phyloP scores from a whole-genome alignment of 768 basidiomycete species.

The Macrolepiota albuminosa region DNA sequence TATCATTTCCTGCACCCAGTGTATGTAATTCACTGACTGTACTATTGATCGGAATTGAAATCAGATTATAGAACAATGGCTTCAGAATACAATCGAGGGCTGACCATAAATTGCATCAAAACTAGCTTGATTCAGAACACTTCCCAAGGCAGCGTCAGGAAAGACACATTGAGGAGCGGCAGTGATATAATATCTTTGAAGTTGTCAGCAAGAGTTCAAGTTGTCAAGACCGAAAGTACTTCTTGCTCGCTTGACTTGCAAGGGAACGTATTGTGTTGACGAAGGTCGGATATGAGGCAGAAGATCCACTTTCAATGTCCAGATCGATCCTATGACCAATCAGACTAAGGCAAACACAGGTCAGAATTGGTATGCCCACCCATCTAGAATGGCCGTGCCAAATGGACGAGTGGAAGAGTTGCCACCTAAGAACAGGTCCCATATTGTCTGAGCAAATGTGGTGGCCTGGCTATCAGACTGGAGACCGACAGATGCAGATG shows the following conservation, averaged over 20 bases:
- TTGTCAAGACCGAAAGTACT: constrained; percentile 26
- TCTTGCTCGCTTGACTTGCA: constrained; percentile 46
- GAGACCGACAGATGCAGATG: constrained; percentile 59
- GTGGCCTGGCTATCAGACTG: constrained; percentile 50
- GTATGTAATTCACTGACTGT: constrained; percentile 21
- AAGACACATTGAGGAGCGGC: constrained; percentile 66
- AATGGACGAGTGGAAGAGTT: constrained; percentile 60
- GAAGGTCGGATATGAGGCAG: constrained; percentile 46
- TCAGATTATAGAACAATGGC: neutral
- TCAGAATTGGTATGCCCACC: constrained; percentile 32
- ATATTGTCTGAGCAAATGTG: constrained; percentile 61
- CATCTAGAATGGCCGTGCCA: constrained; percentile 66
- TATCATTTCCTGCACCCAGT: no score
- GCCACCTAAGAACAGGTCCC: constrained; percentile 67
- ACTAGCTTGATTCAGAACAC: constrained; percentile 51
- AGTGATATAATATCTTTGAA: constrained; percentile 56
- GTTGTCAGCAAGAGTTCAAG: neutral
- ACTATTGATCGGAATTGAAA: constrained; percentile 20
- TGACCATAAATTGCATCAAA: constrained; percentile 70
- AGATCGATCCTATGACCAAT: constrained; percentile 48
- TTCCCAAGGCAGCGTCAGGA: constrained; percentile 58
- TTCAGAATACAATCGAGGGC: neutral
- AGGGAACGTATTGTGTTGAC: constrained; percentile 53
- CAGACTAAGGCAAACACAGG: neutral
- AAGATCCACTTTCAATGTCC: constrained; percentile 68